These are phyloP conservation scores for Yamadazyma nakazawae DNA, from an alignment of 805 yeast genomes.

Conservation along the genomic window DNA sequence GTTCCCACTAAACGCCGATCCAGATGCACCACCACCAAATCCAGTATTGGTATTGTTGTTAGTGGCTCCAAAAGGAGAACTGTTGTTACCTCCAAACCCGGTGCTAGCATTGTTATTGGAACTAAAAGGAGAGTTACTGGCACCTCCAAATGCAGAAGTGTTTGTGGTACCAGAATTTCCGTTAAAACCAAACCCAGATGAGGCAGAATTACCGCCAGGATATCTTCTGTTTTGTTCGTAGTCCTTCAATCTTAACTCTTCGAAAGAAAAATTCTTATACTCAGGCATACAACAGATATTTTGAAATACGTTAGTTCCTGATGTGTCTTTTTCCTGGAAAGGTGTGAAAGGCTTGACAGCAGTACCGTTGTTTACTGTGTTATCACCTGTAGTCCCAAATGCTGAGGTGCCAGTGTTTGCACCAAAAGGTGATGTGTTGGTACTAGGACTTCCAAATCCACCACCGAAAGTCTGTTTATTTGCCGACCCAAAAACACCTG, in stretches of 20 bases:
- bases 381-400: conserved; percentile 31
- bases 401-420: conserved; percentile 14
- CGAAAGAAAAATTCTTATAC: conserved; percentile 74
- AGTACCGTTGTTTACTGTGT: conserved; percentile 59
- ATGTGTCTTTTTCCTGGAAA: conserved; percentile 69
- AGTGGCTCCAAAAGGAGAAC: conserved; percentile 20
- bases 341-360: conserved; percentile 67
- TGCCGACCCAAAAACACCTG: conserved; percentile 12
- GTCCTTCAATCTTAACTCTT: conserved; percentile 87
- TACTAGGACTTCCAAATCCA: conserved; percentile 18
- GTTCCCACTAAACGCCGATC: not conserved
- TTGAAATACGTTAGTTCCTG: conserved; percentile 55
- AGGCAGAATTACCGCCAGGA: conserved; percentile 39
- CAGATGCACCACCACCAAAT: not conserved
- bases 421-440: conserved; percentile 18
- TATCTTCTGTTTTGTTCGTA: conserved; percentile 68
- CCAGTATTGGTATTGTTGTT: conserved; percentile 18
- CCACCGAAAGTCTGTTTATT: conserved; percentile 17
- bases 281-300: conserved; percentile 88
- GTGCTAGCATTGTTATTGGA: conserved; percentile 1
- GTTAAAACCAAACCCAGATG: conserved; percentile 26
- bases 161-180: conserved; percentile 25
- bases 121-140: conserved; percentile 17
- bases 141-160: conserved; percentile 16
- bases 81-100: conserved; percentile 1